Conservation (phyloP, 1,139 yeast genomes). For the Blastobotrys apis region DNA sequence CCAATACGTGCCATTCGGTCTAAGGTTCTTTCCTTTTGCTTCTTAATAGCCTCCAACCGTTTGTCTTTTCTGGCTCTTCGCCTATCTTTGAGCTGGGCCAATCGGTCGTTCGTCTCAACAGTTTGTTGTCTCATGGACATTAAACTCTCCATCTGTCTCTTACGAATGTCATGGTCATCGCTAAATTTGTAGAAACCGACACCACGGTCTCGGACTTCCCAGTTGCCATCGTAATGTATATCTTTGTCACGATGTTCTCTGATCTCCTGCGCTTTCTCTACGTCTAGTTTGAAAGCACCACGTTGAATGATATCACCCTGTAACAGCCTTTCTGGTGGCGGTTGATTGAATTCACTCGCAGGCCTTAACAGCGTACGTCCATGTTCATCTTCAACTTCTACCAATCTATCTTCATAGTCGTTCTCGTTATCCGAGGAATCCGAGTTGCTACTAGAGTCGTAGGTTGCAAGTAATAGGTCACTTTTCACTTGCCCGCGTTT, state of each 20-base stretch:
- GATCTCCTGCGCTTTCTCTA: constrained; percentile 14
- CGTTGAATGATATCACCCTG: constrained; percentile 31
- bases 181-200: constrained; percentile 34
- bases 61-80: not conserved
- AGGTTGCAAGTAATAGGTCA: constrained; percentile 5
- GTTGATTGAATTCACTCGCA: constrained; percentile 12
- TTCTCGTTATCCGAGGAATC: not conserved
- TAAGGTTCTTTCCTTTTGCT: not conserved
- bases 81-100: not conserved
- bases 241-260: constrained; percentile 17
- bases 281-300: constrained; percentile 28
- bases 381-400: constrained; percentile 35
- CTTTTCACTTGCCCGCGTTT: constrained; percentile 20
- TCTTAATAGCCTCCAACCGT: not conserved
- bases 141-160: constrained; percentile 28
- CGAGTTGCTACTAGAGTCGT: not conserved
- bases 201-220: constrained; percentile 33
- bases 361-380: constrained; percentile 32
- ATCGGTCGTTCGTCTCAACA: constrained; percentile 1
- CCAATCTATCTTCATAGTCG: constrained; percentile 7
- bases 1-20: constrained; percentile 5
- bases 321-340: constrained; percentile 4
- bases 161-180: constrained; percentile 23
- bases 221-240: constrained; percentile 29
- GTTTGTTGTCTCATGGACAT: constrained; percentile 16